Percentiles rank a stretch among this genome's conserved stretches.
Conservation (phyloP, 2,329 filamentous ascomycete species). For the Drechslerella dactyloides region DNA sequence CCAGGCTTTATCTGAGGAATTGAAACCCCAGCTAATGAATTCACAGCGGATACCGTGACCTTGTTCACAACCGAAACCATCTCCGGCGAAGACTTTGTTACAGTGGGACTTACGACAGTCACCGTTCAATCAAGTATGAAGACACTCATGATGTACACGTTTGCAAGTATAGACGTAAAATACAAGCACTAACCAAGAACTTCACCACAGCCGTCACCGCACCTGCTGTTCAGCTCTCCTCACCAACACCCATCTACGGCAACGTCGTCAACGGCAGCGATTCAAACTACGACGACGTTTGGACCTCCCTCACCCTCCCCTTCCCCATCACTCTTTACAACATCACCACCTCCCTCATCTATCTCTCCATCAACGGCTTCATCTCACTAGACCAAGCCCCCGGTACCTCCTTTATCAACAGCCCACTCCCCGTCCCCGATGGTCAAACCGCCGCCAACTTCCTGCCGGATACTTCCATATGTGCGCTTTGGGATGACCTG, state of each 20-base stretch:
- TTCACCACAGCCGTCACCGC: slow-evolving; percentile 35
- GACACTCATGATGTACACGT: not conserved
- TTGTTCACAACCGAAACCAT: slow-evolving; percentile 23
- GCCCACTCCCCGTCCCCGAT: slow-evolving; percentile 24
- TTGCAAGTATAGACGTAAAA: not conserved
- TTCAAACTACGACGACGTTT: slow-evolving; percentile 36
- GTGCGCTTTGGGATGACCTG: slow-evolving; percentile 45
- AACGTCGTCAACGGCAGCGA: slow-evolving; percentile 28
- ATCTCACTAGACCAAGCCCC: slow-evolving; percentile 38
- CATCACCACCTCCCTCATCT: slow-evolving; percentile 22
- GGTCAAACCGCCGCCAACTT: slow-evolving; percentile 18
- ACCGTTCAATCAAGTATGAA: slow-evolving; percentile 45
- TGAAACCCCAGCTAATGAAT: not conserved
- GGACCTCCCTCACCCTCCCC: slow-evolving; percentile 12
- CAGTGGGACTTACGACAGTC: slow-evolving; percentile 18
- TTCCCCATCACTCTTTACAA: slow-evolving; percentile 43
- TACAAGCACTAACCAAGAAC: not conserved
- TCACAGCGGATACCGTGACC: slow-evolving; percentile 33
- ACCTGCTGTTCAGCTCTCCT: slow-evolving; percentile 29
- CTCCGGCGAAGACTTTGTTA: slow-evolving; percentile 21
- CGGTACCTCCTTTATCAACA: slow-evolving; percentile 43
- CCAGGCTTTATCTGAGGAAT: not conserved
- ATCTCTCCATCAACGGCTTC: slow-evolving; percentile 45
- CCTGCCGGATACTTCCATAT: slow-evolving; percentile 32
- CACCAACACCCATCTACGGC: slow-evolving; percentile 38